Conservation (phyloP, 257 asterid species). For the Galeopsis tetrahit region DNA sequence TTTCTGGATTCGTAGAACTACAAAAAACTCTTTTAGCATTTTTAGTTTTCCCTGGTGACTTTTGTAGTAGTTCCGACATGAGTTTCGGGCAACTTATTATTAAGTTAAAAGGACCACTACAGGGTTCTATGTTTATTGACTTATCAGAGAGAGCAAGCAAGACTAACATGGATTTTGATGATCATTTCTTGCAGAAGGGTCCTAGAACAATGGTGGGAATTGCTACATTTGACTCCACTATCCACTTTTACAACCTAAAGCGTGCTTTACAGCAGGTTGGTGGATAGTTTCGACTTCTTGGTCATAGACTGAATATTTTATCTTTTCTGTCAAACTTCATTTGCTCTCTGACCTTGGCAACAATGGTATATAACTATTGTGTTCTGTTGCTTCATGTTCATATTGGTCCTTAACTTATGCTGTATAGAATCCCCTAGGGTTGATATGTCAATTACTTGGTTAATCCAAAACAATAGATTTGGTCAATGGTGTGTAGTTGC, state of each 20-base stretch:
- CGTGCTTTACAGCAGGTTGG: slow-evolving; percentile 85
- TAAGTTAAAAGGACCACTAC: slow-evolving; percentile 12
- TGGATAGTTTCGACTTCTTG: slow-evolving; percentile 24
- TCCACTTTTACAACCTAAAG: slow-evolving; percentile 95
- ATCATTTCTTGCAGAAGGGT: slow-evolving; percentile 75
- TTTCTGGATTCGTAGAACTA: slow-evolving; percentile 14
- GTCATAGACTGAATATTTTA: slow-evolving; percentile 11
- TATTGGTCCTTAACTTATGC: slow-evolving; percentile 21
- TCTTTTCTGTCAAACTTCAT: slow-evolving; percentile 8
- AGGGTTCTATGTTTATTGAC: slow-evolving; percentile 24
- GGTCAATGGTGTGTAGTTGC: slow-evolving; percentile 2
- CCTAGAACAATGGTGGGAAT: slow-evolving; percentile 92
- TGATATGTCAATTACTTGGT: slow-evolving; percentile 18
- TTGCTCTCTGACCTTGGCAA: slow-evolving; percentile 13
- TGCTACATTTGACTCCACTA: slow-evolving; percentile 94
- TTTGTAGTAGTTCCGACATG: slow-evolving; percentile 15
- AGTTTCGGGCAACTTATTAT: slow-evolving; percentile 7
- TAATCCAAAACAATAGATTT: slow-evolving; percentile 17
- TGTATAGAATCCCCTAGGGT: slow-evolving; percentile 21
- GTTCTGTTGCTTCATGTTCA: not conserved
- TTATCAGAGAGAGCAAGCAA: slow-evolving; percentile 30
- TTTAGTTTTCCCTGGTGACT: slow-evolving; percentile 13
- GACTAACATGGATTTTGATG: slow-evolving; percentile 26
- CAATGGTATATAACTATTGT: slow-evolving; percentile 13
- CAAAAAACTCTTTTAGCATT: slow-evolving; percentile 17